Conservation (phyloP, 805 yeast species). For the Dipodascus geniculatus region DNA sequence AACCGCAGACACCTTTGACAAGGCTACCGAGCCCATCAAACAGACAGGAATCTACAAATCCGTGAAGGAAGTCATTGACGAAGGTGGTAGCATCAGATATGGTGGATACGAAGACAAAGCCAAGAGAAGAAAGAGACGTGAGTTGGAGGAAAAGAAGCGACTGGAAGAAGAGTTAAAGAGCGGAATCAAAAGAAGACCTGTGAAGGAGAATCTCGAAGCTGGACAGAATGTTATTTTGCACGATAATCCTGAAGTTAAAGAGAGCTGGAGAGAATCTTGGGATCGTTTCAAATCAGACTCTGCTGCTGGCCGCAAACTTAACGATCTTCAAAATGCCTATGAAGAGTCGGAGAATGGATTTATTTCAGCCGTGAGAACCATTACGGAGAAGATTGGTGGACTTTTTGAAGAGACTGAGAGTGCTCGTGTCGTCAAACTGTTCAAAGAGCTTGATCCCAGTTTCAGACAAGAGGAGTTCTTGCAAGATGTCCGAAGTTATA, state of each 20-base stretch:
- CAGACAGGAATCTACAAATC: conserved; percentile 83
- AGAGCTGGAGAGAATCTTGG: conserved; percentile 52
- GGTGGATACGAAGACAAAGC: conserved; percentile 90
- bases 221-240: conserved; percentile 78
- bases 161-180: conserved; percentile 35
- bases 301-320: conserved; percentile 52
- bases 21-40: conserved; percentile 84
- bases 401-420: conserved; percentile 94
- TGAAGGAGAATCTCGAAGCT: conserved; percentile 55
- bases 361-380: conserved; percentile 65
- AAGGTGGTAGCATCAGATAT: conserved; percentile 77
- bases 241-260: conserved; percentile 63
- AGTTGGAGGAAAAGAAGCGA: conserved; percentile 24
- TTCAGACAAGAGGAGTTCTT: conserved; percentile 72
- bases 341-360: conserved; percentile 93
- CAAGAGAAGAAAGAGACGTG: conserved; percentile 63
- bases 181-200: conserved; percentile 54
- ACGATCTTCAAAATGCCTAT: conserved; percentile 46
- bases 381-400: conserved; percentile 70
- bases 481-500: conserved; percentile 76
- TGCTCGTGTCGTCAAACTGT: conserved; percentile 79
- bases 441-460: conserved; percentile 80
- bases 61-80: conserved; percentile 78
- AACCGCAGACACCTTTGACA: conserved; percentile 76
- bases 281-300: conserved; percentile 57